These are phyloP conservation scores for Teratosphaeria pseudoeucalypti DNA, from an alignment of 2,329 filamentous ascomycete genomes.

Conservation along the genomic window DNA sequence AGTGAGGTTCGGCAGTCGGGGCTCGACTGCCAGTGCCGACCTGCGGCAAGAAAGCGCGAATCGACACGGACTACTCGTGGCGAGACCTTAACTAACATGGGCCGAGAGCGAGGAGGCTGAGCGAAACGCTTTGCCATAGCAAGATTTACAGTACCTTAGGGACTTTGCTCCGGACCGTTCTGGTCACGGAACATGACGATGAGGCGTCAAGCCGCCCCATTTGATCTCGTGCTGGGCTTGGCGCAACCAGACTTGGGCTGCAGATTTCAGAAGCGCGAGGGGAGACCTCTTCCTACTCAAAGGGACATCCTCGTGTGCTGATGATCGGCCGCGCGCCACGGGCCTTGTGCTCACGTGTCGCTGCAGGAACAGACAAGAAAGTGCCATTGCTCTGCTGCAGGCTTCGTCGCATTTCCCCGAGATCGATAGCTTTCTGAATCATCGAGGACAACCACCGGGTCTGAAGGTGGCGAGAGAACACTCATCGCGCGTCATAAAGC, in stretches of 20 bases:
- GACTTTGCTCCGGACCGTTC: neutral
- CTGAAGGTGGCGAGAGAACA: no score
- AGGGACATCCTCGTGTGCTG: no score
- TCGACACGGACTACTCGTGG: neutral
- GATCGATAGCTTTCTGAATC: no score
- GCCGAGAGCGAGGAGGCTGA: neutral
- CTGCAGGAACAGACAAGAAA: neutral
- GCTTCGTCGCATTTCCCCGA: neutral
- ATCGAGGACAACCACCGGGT: no score
- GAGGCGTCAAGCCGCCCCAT: neutral
- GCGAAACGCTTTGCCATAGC: neutral
- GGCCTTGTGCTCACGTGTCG: neutral
- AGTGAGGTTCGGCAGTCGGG: neutral
- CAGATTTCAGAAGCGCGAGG: neutral
- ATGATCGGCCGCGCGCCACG: no score
- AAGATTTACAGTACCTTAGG: neutral
- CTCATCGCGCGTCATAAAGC: no score
- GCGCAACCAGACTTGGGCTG: neutral
- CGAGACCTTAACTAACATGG: neutral
- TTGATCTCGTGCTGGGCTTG: neutral
- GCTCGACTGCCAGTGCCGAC: neutral
- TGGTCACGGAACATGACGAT: neutral
- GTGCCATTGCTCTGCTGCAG: neutral
- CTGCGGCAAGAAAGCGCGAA: neutral
- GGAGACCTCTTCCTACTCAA: neutral